Base-by-base conservation (phyloP, 164 flowering plant species). In the Macadamia integrifolia region DNA sequence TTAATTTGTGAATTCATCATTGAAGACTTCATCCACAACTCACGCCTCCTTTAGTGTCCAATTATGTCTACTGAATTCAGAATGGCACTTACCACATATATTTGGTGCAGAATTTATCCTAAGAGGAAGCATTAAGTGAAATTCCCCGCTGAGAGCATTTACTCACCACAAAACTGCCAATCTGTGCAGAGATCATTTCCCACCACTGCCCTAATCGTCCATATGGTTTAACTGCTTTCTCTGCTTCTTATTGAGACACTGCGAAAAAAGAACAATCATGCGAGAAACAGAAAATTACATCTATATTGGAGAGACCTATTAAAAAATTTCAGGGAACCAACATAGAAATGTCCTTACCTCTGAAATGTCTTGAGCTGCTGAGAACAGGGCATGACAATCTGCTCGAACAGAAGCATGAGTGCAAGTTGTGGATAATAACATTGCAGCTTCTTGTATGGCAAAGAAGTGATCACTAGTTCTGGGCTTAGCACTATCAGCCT, bases 361-460 rank as follows among this genome's bases (percentile, higher is more conserved):
- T 2, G 61, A 66, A 48, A 79, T 77, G 78, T 90, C 91, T 78
- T 90, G 88, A 60, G 92, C 87, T 3, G 89, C 91, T 6, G 87
- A 67, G 76, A 94, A 94, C 65, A 94, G 73, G 57, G 92, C 81
- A 77, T 89, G 97, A 76, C 87, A 94, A 67, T 87, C 95, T 40
- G 86, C 82, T 65, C 97, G 82, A 35, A 92, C 78, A 0, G 91
- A 83, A 74, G 92, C 81, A 72, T 89, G 90, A 9, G 83, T 80
- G 76, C 93, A 90, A 64, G 87, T 71, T 17, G 82, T 78, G 42
- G 85, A 61, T 44, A 87, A 80, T 11, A 83, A 79, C 96, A 91
- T 94, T 59, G 99, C 93, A 74, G 93, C 85, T 78, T 92, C 97
- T 29, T 92, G 82, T 66, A 94, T 83, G 4, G 86, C 82, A 77